Percentiles rank a stretch among this genome's conserved stretches.
Evolutionary conservation across 2,329 filamentous ascomycete genomes (phyloP).

Genomic region (Teratosphaeria epicoccoides): DNA sequence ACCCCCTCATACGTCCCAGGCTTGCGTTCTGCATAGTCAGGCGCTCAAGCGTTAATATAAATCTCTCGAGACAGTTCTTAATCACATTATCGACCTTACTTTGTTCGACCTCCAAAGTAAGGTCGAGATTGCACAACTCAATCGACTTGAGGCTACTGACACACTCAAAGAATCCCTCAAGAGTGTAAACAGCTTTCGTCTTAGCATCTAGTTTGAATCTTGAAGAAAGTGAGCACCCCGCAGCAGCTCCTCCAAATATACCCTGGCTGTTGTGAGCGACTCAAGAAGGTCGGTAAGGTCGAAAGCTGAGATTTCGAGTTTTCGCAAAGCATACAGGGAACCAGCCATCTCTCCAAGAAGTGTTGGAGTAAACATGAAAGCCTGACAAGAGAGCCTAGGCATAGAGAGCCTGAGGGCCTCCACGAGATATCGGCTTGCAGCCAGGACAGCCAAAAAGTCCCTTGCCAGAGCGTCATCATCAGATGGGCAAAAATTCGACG

Average conservation of each 20-base stretch:
- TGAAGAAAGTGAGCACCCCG: not conserved
- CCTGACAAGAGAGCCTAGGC: not conserved
- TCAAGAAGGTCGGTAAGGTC: not conserved
- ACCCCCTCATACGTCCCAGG: not conserved
- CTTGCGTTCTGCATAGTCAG: not conserved
- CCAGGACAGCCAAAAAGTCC: too few relatives aligned
- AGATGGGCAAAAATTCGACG: too few relatives aligned
- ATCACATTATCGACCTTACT: not conserved
- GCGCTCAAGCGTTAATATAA: not conserved
- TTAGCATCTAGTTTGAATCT: not conserved
- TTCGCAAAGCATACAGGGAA: not conserved
- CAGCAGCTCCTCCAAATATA: not conserved
- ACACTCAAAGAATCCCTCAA: not conserved
- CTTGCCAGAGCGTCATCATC: too few relatives aligned
- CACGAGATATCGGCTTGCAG: not conserved
- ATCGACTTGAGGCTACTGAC: not conserved
- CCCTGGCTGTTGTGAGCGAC: not conserved
- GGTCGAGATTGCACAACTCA: not conserved
- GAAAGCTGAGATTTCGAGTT: not conserved
- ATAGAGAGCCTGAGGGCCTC: not conserved
- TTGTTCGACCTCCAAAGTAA: not conserved
- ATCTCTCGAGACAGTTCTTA: not conserved
- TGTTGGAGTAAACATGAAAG: not conserved
- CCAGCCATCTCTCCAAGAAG: not conserved
- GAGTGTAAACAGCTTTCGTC: not conserved